phyloP scores from a whole-genome alignment of 805 yeast genomes.

The Yarrowia keelungensis region DNA sequence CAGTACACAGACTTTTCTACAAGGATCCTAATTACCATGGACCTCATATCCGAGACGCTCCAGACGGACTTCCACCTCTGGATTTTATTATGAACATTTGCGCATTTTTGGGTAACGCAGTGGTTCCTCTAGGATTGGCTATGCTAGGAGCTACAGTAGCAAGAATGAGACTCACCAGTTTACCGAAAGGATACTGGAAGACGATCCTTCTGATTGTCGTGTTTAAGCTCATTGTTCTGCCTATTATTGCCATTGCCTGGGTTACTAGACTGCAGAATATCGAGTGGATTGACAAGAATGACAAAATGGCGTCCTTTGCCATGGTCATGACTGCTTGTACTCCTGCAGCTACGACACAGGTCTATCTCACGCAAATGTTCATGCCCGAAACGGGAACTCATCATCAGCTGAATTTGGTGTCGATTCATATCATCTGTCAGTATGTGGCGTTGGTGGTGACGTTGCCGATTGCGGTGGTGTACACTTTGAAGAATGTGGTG shows the following conservation, averaged over 20 bases:
- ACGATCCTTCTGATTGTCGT: constrained; percentile 65
- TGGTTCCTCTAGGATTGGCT: constrained; percentile 85
- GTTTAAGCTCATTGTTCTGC: constrained; percentile 69
- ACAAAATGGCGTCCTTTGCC: constrained; percentile 71
- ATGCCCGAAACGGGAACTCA: constrained; percentile 67
- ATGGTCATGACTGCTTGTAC: constrained; percentile 76
- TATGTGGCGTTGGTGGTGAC: constrained; percentile 72
- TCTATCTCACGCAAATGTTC: constrained; percentile 87
- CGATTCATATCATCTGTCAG: constrained; percentile 75
- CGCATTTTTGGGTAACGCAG: constrained; percentile 80
- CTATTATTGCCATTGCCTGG: constrained; percentile 78
- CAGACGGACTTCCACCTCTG: constrained; percentile 82
- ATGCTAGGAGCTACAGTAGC: constrained; percentile 89
- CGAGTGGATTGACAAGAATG: constrained; percentile 67
- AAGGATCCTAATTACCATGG: constrained; percentile 43
- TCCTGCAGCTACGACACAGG: constrained; percentile 88
- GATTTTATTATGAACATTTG: constrained; percentile 85
- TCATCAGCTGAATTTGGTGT: constrained; percentile 79
- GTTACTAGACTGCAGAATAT: constrained; percentile 64
- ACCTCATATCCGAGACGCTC: constrained; percentile 70
- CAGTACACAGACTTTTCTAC: constrained; percentile 76
- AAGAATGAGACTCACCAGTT: constrained; percentile 62
- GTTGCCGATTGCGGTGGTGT: constrained; percentile 76
- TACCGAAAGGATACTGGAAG: constrained; percentile 72
- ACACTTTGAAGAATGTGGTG: constrained; percentile 55